A percentile compares a stretch with the other conserved stretches of the same genome.
phyloP scores from a whole-genome alignment of 768 basidiomycete species.

The Boletus coccyginus region DNA sequence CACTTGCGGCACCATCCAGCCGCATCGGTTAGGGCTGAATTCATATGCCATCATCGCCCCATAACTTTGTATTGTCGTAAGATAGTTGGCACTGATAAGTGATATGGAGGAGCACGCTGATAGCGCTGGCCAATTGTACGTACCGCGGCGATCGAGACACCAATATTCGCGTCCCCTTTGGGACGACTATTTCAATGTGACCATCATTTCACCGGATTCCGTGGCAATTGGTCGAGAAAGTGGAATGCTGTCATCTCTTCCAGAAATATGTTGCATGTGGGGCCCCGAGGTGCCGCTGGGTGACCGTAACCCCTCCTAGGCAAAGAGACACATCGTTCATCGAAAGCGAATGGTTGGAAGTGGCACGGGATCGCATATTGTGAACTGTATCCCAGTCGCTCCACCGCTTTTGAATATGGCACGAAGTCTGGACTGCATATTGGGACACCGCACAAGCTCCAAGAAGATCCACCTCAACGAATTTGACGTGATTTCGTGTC shows the following conservation, averaged over 20 bases:
- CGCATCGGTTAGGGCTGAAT: constrained; percentile 29
- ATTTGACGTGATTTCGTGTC: constrained; percentile 61
- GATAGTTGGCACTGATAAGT: not conserved
- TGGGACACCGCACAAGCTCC: constrained; percentile 55
- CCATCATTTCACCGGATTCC: constrained; percentile 40
- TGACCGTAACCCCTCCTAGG: constrained; percentile 45
- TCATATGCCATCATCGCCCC: constrained; percentile 29
- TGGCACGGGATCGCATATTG: constrained; percentile 39
- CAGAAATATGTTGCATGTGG: constrained; percentile 46
- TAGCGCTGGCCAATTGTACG: constrained; percentile 46
- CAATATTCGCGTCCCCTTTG: constrained; percentile 49
- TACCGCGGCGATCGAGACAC: constrained; percentile 43
- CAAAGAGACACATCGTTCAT: not conserved
- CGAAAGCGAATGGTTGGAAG: constrained; percentile 1
- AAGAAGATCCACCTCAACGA: constrained; percentile 58
- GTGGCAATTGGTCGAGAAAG: constrained; percentile 51
- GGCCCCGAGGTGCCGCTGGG: constrained; percentile 43
- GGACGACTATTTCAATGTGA: constrained; percentile 40
- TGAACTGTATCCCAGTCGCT: not conserved
- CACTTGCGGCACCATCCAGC: constrained; percentile 12
- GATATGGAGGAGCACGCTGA: not conserved
- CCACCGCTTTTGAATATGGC: constrained; percentile 3
- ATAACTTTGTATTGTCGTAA: constrained; percentile 22
- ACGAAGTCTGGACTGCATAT: constrained; percentile 62
- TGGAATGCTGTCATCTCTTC: constrained; percentile 54